phyloP scores from a whole-genome alignment of 2,329 filamentous ascomycete species.

The Nectriaceae sp. region DNA sequence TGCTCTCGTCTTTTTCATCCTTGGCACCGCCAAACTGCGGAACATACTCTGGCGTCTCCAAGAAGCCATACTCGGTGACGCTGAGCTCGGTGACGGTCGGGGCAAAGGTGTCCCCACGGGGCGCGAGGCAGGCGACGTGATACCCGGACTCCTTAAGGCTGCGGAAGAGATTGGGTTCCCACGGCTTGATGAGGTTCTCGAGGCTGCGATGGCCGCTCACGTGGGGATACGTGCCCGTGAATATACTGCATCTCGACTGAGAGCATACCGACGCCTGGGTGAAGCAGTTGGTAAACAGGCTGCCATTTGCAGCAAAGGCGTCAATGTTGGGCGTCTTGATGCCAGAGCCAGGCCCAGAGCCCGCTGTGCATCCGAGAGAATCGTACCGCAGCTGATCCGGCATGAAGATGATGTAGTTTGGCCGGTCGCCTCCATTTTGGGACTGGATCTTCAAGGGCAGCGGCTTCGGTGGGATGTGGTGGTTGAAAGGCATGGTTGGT shows the following conservation, averaged over 20 bases:
- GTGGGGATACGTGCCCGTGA: constrained; percentile 48
- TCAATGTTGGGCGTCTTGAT: constrained; percentile 45
- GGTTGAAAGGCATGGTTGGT: constrained; percentile 3
- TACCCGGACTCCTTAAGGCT: constrained; percentile 46
- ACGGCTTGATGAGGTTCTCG: constrained; percentile 49
- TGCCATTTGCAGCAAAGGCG: constrained; percentile 38
- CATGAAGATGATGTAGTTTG: constrained; percentile 48
- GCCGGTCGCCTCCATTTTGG: constrained; percentile 27
- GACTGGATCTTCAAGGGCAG: constrained; percentile 25
- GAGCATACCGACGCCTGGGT: constrained; percentile 48
- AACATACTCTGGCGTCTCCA: constrained; percentile 38
- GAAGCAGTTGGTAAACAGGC: constrained; percentile 47
- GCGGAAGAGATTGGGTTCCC: constrained; percentile 49
- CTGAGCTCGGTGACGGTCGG: constrained; percentile 45
- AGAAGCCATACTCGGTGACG: constrained; percentile 46
- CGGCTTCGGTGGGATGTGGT: constrained; percentile 20
- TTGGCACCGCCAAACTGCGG: constrained; percentile 30
- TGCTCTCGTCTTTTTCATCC: constrained; percentile 31
- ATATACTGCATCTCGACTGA: constrained; percentile 49
- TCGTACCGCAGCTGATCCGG: constrained; percentile 50
- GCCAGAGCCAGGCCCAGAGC: constrained; percentile 18
- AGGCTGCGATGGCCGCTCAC: constrained; percentile 47
- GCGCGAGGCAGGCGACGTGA: constrained; percentile 47
- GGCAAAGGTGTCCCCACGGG: constrained; percentile 44
- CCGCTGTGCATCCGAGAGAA: constrained; percentile 38